These are phyloP conservation scores for Hanseniaspora jakobsenii DNA, from an alignment of 805 yeast species.

Conservation along the genomic window DNA sequence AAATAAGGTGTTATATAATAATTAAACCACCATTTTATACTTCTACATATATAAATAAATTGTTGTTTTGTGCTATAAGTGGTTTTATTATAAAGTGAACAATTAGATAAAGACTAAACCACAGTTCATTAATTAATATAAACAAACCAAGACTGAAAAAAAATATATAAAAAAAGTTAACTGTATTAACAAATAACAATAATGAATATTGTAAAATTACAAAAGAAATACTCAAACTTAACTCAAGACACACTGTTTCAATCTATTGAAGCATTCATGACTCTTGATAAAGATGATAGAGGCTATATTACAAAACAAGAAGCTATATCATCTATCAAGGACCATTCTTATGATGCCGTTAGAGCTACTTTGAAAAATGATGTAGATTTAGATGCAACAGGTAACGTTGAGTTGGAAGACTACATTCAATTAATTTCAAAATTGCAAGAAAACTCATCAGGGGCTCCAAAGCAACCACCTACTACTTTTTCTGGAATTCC, in stretches of 20 bases:
- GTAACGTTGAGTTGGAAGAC: slow-evolving; percentile 92
- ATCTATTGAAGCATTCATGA: slow-evolving; percentile 75
- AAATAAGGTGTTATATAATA: no score
- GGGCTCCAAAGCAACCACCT: slow-evolving; percentile 18
- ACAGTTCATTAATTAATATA: no score
- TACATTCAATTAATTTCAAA: slow-evolving; percentile 77
- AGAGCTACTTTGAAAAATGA: slow-evolving; percentile 75
- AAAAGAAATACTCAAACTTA: slow-evolving; percentile 73
- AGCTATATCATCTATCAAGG: slow-evolving; percentile 69
- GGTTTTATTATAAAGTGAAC: no score
- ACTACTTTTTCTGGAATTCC: slow-evolving; percentile 24
- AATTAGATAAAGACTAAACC: no score
- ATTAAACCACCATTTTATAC: no score
- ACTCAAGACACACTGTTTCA: slow-evolving; percentile 77
- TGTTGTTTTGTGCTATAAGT: no score
- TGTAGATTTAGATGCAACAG: slow-evolving; percentile 90
- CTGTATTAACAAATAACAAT: not conserved
- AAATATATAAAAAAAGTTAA: not conserved
- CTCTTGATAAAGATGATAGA: slow-evolving; percentile 76
- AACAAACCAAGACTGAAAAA: not conserved
- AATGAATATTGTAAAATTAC: slow-evolving; percentile 57
- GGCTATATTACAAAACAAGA: slow-evolving; percentile 92
- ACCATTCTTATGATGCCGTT: slow-evolving; percentile 78
- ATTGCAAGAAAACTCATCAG: slow-evolving; percentile 38
- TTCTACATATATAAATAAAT: no score